phyloP scores from a whole-genome alignment of 139 green algal species.

The Chlamydomonas sphaeroides region DNA sequence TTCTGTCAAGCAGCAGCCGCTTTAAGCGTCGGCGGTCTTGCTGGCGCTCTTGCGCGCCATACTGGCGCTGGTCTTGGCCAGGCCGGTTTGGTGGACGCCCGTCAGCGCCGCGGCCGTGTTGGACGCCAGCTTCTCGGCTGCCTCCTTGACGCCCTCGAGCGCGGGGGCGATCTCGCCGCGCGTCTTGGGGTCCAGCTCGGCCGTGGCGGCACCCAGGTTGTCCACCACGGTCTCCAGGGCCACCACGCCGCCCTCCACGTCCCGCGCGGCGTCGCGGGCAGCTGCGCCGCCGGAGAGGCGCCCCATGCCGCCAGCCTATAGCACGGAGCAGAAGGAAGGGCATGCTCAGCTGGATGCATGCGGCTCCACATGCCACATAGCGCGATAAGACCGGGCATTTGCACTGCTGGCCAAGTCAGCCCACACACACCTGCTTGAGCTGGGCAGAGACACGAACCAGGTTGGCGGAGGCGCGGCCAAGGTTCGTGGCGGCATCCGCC shows the following conservation, averaged over 20 bases:
- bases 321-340: too few species aligned
- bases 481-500: background rate
- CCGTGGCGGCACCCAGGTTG: background rate
- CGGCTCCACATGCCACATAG: too few species aligned
- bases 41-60: too few species aligned
- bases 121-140: slow-evolving; percentile 10
- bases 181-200: slow-evolving; percentile 1
- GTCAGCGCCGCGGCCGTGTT: background rate
- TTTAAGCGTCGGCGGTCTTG: too few species aligned
- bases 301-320: too few species aligned
- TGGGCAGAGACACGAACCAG: slow-evolving; percentile 11
- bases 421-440: slow-evolving; percentile 29
- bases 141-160: slow-evolving; percentile 4
- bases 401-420: too few species aligned
- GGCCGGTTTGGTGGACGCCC: background rate
- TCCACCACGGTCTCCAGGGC: background rate
- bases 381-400: too few species aligned
- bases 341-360: too few species aligned
- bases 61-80: background rate
- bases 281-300: background rate
- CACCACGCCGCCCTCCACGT: slow-evolving; percentile 5
- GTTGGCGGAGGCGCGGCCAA: slow-evolving; percentile 17
- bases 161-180: slow-evolving; percentile 8
- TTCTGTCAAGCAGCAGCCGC: too few species aligned
- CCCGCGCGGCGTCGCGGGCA: background rate